Base-by-base conservation (phyloP, 2,329 filamentous ascomycete genomes). In the Fusarium vanettenii region DNA sequence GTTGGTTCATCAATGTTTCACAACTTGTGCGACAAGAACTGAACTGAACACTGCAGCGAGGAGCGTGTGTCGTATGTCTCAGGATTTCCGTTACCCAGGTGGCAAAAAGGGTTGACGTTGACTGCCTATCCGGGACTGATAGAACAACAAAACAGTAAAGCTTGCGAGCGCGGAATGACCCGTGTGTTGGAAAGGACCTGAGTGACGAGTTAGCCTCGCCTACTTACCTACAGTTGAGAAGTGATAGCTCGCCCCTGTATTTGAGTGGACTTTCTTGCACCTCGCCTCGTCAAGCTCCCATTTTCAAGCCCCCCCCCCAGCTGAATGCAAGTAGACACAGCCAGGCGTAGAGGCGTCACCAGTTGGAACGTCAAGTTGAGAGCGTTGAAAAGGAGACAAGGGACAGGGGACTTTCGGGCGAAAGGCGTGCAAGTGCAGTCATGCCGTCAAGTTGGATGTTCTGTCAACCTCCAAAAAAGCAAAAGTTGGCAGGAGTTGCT, bases 401-500 rank as follows among this genome's bases (percentile, higher is more conserved):
- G 43, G 20, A 18, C 55, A 35, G 10, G 33, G 33, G 55, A 33
- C 4, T 18, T 25, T 25, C 31, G 33, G 35, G 55, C 31, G 55
- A 59, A 37, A 59, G 52, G 52, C 31, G n/a, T 55, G 29, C 18
- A 18, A 18, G 14, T 48, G 22, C 25, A 52, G 16, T 29, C 25
- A 20, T 31, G 11, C 29, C 22, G 39, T 64, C 20, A 43, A n/a
- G 31, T 69, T 37, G 60, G 65, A 48, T 25, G n/a, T 35, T 43
- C 35, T 27, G 33, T 25, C 39, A 29, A 72, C 66, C 50, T 75
- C 52, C n/a, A 48, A 37, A 57, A 57, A 39, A 55, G 55, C 59
- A 59, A 68, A 70, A 67, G 52, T 50, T 75, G 59, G 66, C 41
- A 61, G 64, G 35, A 72, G 41, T 60, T 50, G 68, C 31, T 33